Percentiles rank a stretch among this genome's conserved stretches.
Evolutionary conservation across 345 rosid species (phyloP).

Genomic region (Noccaea caerulescens): DNA sequence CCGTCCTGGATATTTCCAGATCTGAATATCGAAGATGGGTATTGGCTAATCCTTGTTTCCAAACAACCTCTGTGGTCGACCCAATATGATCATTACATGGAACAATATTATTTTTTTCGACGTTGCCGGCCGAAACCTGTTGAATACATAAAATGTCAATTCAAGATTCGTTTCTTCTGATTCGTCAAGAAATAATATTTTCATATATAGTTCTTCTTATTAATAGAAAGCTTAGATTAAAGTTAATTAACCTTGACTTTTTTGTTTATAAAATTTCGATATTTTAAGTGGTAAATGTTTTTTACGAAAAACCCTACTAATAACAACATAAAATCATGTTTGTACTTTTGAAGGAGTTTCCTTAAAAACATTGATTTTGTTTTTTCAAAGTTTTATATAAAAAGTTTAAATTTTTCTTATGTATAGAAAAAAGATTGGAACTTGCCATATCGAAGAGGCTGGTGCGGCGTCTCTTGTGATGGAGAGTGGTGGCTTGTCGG

Average conservation of each 20-base stretch:
- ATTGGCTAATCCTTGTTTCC: conserved; percentile 30
- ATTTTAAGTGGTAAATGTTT: not conserved
- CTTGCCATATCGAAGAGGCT: conserved; percentile 73
- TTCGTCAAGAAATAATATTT: not conserved
- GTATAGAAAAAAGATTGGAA: conserved; percentile 15
- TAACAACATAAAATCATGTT: not conserved
- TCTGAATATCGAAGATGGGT: conserved; percentile 9
- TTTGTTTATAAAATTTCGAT: not conserved
- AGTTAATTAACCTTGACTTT: not conserved
- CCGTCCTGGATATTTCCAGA: conserved; percentile 25
- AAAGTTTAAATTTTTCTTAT: not conserved
- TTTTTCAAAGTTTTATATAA: not conserved
- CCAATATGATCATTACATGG: conserved; percentile 24
- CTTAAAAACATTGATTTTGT: not conserved
- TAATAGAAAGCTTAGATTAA: not conserved
- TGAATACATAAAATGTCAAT: conserved; percentile 17
- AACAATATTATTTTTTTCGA: conserved; percentile 29
- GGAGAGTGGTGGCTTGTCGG: conserved; percentile 58
- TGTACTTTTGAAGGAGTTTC: conserved; percentile 2
- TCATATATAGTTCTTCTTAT: not conserved
- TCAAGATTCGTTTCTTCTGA: conserved; percentile 11
- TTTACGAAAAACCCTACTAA: not conserved
- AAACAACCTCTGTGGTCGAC: conserved; percentile 33
- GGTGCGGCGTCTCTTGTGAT: conserved; percentile 70
- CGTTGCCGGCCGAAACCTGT: conserved; percentile 41